A percentile compares a stretch with the other conserved stretches of the same genome.
Conservation (phyloP, 176 grass and related monocot species). For the Eleusine indica region DNA sequence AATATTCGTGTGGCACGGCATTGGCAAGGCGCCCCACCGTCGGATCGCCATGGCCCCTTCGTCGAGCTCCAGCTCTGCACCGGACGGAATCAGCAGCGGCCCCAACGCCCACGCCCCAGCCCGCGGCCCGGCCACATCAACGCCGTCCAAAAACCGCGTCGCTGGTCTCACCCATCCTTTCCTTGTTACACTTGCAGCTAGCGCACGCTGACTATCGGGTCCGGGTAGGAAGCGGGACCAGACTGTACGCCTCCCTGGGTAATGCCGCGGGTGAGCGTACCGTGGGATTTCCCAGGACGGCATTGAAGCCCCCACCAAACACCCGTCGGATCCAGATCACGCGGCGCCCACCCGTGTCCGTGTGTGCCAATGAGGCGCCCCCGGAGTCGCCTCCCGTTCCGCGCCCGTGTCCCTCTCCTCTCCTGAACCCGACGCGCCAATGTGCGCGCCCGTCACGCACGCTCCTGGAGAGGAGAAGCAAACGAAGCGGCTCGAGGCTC, state of each 20-base stretch:
- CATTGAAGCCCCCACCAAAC: conserved; percentile 38
- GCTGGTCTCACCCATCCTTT: not conserved
- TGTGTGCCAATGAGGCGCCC: not conserved
- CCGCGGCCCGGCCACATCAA: conserved; percentile 22
- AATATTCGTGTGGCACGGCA: not conserved
- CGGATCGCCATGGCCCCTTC: not conserved
- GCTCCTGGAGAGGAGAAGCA: not conserved
- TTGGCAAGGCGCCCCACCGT: not conserved
- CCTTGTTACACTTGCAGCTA: not conserved
- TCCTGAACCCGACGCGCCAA: not conserved
- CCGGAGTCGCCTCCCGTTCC: not conserved
- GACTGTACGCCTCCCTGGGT: no score
- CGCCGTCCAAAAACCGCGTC: not conserved
- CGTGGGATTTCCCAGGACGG: not conserved
- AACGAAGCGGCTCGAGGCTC: conserved; percentile 1
- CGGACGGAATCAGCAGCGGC: not conserved
- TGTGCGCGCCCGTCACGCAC: not conserved
- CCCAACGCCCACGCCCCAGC: conserved; percentile 26
- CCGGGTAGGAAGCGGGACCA: not conserved
- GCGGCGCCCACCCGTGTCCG: conserved; percentile 27
- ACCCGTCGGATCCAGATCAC: conserved; percentile 43
- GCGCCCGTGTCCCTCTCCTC: not conserved
- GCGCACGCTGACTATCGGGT: not conserved
- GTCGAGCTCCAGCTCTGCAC: not conserved
- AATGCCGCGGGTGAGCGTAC: not conserved